These are phyloP conservation scores for Trypanosoma caninum DNA, from an alignment of 208 protist species.

Conservation along the genomic window DNA sequence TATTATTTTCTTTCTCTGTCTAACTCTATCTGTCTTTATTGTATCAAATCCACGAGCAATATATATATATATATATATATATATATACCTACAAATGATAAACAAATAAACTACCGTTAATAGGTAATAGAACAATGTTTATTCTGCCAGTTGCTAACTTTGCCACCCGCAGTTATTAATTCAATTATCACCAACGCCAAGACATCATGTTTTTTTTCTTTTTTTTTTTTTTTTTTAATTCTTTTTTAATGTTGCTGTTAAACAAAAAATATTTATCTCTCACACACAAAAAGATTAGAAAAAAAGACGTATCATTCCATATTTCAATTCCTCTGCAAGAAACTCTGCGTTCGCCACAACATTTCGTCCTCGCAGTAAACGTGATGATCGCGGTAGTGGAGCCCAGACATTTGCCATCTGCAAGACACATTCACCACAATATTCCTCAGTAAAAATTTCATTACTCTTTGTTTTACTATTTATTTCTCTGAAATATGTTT, in stretches of 20 bases:
- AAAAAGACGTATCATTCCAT: conserved; percentile 12
- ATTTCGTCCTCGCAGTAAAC: conserved; percentile 2
- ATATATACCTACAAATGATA: background rate
- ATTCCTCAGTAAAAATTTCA: too few species aligned
- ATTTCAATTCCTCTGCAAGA: conserved; percentile 21
- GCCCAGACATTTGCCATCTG: conserved; percentile 12
- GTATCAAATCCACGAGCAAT: too few species aligned
- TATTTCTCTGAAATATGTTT: too few species aligned
- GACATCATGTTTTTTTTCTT: background rate
- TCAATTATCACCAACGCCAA: background rate
- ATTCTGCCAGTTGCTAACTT: too few species aligned
- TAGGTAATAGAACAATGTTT: too few species aligned
- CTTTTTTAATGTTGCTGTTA: too few species aligned
- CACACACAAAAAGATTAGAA: background rate
- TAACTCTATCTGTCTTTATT: too few species aligned
- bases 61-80: background rate
- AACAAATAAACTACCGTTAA: background rate
- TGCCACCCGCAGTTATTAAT: too few species aligned
- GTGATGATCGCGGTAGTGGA: conserved; percentile 13
- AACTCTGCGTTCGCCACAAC: background rate
- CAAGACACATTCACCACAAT: background rate
- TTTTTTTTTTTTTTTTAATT: conserved; percentile 5
- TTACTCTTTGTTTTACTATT: too few species aligned
- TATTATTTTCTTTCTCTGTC: too few species aligned
- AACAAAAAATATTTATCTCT: background rate